Conservation (phyloP, 108 stramenopile genomes). For the Conticribra weissflogii region DNA sequence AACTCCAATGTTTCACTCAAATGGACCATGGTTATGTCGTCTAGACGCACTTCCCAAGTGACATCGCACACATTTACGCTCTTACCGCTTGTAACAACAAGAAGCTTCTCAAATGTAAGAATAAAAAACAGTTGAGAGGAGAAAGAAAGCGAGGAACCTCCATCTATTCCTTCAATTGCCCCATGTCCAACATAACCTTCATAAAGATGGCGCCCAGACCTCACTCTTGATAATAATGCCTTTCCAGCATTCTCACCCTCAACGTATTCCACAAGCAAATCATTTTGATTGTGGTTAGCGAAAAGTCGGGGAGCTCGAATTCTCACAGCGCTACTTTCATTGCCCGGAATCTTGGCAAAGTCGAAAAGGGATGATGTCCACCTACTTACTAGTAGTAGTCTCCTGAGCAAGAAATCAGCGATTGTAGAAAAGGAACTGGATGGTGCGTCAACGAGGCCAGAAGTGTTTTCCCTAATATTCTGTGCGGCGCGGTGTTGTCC, state of each 20-base stretch:
- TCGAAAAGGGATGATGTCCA: background rate
- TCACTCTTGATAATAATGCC: slow-evolving; percentile 61
- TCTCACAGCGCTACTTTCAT: slow-evolving; percentile 22
- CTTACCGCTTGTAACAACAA: slow-evolving; percentile 53
- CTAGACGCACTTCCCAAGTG: slow-evolving; percentile 58
- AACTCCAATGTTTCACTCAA: background rate
- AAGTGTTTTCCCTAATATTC: no score
- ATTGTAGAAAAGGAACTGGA: background rate
- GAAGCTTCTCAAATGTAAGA: slow-evolving; percentile 53
- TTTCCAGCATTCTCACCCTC: slow-evolving; percentile 73
- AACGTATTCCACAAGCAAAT: slow-evolving; percentile 65
- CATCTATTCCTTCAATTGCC: slow-evolving; percentile 12
- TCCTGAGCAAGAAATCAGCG: background rate
- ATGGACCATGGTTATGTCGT: slow-evolving; percentile 23
- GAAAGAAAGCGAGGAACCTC: slow-evolving; percentile 1
- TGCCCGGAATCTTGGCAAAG: background rate
- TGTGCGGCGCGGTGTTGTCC: no score
- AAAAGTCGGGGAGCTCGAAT: slow-evolving; percentile 65
- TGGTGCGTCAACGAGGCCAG: background rate
- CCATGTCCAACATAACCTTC: slow-evolving; percentile 68
- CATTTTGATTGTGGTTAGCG: slow-evolving; percentile 58
- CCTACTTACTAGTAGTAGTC: background rate
- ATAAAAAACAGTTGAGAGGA: slow-evolving; percentile 46
- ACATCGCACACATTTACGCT: slow-evolving; percentile 54
- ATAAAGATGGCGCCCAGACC: slow-evolving; percentile 57